phyloP scores from a whole-genome alignment of 164 flowering plant genomes.

The Liriodendron chinense region DNA sequence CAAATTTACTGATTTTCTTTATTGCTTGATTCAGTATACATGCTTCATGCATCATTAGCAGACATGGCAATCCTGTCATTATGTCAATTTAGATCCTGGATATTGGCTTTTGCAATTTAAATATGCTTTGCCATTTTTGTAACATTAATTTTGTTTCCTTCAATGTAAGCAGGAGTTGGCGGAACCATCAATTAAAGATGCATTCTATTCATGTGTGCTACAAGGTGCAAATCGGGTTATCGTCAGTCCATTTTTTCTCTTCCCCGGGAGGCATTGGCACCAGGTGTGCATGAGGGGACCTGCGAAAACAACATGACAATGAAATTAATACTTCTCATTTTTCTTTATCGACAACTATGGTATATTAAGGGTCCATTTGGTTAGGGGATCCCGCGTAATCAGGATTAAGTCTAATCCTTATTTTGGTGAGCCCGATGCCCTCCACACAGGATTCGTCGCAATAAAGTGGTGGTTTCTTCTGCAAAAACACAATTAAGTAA shows the following conservation, averaged over 20 bases:
- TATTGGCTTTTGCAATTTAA: not conserved
- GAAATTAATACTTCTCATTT: not conserved
- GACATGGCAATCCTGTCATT: not conserved
- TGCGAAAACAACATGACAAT: not conserved
- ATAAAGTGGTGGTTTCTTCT: too few relatives aligned
- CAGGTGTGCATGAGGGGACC: slow-evolving; percentile 40
- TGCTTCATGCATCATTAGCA: not conserved
- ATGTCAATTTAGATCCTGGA: not conserved
- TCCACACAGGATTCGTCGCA: too few relatives aligned
- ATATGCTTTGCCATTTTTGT: not conserved
- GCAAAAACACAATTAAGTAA: too few relatives aligned
- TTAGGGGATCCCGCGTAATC: too few relatives aligned
- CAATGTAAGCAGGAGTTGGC: slow-evolving; percentile 67
- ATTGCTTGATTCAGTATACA: not conserved
- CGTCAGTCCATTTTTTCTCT: slow-evolving; percentile 92
- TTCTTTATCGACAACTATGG: too few relatives aligned
- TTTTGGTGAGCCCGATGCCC: too few relatives aligned
- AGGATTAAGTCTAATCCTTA: too few relatives aligned
- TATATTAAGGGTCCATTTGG: too few relatives aligned
- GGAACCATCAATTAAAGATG: slow-evolving; percentile 74
- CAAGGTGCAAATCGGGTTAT: slow-evolving; percentile 75
- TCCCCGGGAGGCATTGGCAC: slow-evolving; percentile 95
- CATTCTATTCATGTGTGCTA: slow-evolving; percentile 66
- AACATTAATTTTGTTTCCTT: not conserved
- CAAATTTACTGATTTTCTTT: not conserved